Conservation (phyloP, 495 filamentous ascomycete genomes). For the Tirmania nivea region DNA sequence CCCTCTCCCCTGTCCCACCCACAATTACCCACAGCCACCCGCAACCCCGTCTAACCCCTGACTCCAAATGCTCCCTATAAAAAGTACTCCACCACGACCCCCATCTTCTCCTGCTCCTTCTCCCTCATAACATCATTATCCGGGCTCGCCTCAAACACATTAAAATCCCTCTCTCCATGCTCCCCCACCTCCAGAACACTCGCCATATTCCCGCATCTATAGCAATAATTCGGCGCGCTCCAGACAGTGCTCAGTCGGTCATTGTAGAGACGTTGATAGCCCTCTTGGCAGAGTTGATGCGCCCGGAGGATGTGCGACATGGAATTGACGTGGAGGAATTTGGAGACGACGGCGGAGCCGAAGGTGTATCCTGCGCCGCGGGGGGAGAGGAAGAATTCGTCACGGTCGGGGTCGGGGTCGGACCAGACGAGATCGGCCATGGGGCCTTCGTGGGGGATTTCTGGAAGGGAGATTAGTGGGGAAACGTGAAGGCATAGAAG, state of each 20-base stretch:
- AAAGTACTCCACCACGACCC: constrained; percentile 51
- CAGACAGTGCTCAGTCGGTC: constrained; percentile 87
- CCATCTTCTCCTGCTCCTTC: constrained; percentile 47
- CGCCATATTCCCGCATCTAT: constrained; percentile 88
- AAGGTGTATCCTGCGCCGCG: constrained; percentile 93
- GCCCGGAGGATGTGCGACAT: constrained; percentile 94
- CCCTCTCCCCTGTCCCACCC: too few relatives aligned
- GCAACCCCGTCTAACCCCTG: too few relatives aligned
- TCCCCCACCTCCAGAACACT: constrained; percentile 91
- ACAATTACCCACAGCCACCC: too few relatives aligned
- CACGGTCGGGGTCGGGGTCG: constrained; percentile 81
- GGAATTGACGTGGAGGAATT: constrained; percentile 87
- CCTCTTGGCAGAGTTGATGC: constrained; percentile 93
- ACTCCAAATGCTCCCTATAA: too few relatives aligned
- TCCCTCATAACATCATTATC: constrained; percentile 77
- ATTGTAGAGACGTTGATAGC: constrained; percentile 87
- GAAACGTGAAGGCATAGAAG: too few relatives aligned
- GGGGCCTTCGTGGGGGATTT: constrained; percentile 93
- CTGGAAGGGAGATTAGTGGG: constrained; percentile 13
- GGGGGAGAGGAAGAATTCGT: constrained; percentile 88
- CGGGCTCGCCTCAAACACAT: constrained; percentile 89
- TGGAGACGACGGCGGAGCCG: constrained; percentile 87
- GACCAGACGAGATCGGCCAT: constrained; percentile 99
- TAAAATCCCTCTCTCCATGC: constrained; percentile 76
- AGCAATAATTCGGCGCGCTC: constrained; percentile 95